Evolutionary conservation across 140 eudicot genomes (phyloP).

Genomic region (Oenanthe javanica): DNA sequence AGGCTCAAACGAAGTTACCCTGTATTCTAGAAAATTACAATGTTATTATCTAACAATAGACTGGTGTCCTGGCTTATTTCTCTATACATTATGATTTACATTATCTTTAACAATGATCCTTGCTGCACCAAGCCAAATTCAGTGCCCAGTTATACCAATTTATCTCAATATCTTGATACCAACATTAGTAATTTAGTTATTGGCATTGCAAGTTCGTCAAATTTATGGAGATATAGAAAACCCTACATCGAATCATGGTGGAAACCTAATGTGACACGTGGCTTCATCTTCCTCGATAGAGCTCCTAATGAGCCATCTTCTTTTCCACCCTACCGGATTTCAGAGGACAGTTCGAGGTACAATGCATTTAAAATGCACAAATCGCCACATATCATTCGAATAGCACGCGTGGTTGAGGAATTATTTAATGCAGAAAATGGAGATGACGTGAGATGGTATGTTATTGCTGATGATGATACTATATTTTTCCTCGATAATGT

Average conservation of each 20-base stretch:
- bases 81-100: not conserved
- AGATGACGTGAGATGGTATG: conserved; percentile 47
- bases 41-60: not conserved
- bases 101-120: not conserved
- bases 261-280: conserved; percentile 25
- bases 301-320: conserved; percentile 7
- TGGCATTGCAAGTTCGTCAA: conserved; percentile 27
- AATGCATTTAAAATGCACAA: not conserved
- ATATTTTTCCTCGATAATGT: conserved; percentile 45
- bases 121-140: not conserved
- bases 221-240: conserved; percentile 20
- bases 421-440: conserved; percentile 4
- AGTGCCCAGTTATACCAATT: not conserved
- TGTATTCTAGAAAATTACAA: not conserved
- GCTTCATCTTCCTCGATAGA: conserved; percentile 20
- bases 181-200: conserved; percentile 27
- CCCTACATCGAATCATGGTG: conserved; percentile 40
- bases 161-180: conserved; percentile 1
- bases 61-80: not conserved
- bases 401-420: conserved; percentile 12
- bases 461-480: conserved; percentile 71
- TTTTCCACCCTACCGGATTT: conserved; percentile 21
- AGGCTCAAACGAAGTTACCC: not conserved
- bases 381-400: not conserved
- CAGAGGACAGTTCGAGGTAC: conserved; percentile 9